A percentile compares a stretch with the other conserved stretches of the same genome.
These are phyloP conservation scores for Lasiosphaeria ovina DNA, from an alignment of 495 filamentous ascomycete species.

Conservation along the genomic window DNA sequence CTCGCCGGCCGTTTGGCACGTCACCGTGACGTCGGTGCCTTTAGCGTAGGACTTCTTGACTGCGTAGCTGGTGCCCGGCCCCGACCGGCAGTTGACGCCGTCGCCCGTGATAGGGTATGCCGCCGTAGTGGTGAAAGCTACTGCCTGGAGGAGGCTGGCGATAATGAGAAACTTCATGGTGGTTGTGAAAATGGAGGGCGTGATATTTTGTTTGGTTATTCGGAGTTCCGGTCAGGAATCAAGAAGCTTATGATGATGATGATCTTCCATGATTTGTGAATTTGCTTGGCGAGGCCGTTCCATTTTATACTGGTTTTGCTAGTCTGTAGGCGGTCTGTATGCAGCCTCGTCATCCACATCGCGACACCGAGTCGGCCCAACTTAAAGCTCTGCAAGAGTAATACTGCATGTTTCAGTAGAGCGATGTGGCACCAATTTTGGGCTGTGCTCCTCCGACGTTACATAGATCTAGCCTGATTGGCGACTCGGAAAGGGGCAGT, in stretches of 20 bases:
- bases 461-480: not conserved
- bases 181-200: not conserved
- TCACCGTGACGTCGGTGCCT: slow-evolving; percentile 23
- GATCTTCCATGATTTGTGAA: not conserved
- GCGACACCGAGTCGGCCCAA: not conserved
- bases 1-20: slow-evolving; percentile 26
- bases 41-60: slow-evolving; percentile 23
- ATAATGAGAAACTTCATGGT: slow-evolving; percentile 19
- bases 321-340: not conserved
- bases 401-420: not conserved
- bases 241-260: not conserved
- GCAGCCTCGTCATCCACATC: not conserved
- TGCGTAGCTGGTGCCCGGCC: slow-evolving; percentile 23
- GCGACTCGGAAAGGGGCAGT: not conserved
- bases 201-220: not conserved
- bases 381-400: not conserved
- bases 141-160: slow-evolving; percentile 7
- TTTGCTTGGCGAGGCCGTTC: no score
- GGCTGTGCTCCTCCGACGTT: not conserved
- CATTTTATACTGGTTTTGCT: no score
- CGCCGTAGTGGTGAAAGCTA: not conserved
- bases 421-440: not conserved
- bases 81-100: slow-evolving; percentile 27
- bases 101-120: slow-evolving; percentile 23
- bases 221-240: no score